Base-by-base conservation (phyloP, 2,329 filamentous ascomycete species). In the Thielaviopsis populi region DNA sequence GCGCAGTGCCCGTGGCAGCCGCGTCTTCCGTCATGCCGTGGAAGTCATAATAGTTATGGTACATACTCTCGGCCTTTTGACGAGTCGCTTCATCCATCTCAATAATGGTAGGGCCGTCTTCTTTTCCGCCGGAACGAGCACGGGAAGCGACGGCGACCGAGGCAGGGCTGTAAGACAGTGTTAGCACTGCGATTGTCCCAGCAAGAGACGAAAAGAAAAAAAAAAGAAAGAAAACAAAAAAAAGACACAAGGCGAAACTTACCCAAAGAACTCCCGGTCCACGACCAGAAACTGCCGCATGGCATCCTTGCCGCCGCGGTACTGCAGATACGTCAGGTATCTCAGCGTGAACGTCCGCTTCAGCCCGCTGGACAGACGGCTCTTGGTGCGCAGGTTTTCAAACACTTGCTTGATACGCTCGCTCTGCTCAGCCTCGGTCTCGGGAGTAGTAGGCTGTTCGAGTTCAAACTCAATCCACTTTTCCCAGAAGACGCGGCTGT, bases 391-490 rank as follows among this genome's bases (percentile, higher is more conserved):
- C 69, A 96, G 81, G 69, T 89, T 83, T 24, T 88, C 81, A 70
- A 92, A 84, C 13, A 96, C 87, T 62, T 85, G 81, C 75, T 89
- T 89, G 71, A 97, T 84, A n/a, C 86, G 86, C 68, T 84, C 79
- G 62, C 85, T 83, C 64, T 90, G 83, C 64, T 83, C 77, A 1
- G 77, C 69, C 70, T 92, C 88, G 1, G 80, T 78, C 60, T 84
- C 81, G 1, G 79, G 75, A 67, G 77, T 85, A 1, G 85, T 86
- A 11, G 89, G 87, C 73, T 96, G 91, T 64, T 88, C 84, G 59
- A 95, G 78, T 76, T 99, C 94, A 71, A 99, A 96, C 65, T 87
- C 79, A 63, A 97, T 81, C 79, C 91, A 97, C 70, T 83, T 88
- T 69, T 85, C 80, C 92, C 94, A 99, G 78, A 97, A 97, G 53